Evolutionary conservation across 306 rosid species (phyloP), one percentile per base, ranked within the genome.

Genomic region (Acmispon strigosus): DNA sequence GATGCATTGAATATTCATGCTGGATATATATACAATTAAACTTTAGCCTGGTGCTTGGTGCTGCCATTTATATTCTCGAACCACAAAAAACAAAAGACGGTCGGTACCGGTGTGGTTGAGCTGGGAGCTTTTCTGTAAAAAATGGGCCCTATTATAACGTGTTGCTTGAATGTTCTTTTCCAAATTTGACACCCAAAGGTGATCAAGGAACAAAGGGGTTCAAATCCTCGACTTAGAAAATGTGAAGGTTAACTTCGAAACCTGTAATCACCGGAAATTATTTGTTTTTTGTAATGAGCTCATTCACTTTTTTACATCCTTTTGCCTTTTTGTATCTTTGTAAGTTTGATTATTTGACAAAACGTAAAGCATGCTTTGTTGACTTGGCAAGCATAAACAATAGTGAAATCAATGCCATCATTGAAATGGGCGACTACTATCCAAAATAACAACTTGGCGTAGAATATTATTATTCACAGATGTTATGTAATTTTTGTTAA

Each of bases 141-240:
- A 54, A 80, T 52, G 77, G 86, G 85, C 57, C 81, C 78, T 51
- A 17, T 10, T 54, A 6, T 56, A 76, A 86, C 85, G 80, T 82
- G 79, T 78, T 55, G 47, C 34, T 51, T 6, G 17, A 54, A 49
- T 29, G 42, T 58, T 75, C 60, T 15, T 58, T 62, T 16, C 7
- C 11, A n/a, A n/a, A n/a, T n/a, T n/a, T n/a, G n/a, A n/a, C n/a
- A n/a, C n/a, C n/a, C n/a, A n/a, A n/a, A n/a, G n/a, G n/a, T n/a
- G n/a, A n/a, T n/a, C n/a, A n/a, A n/a, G 27, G n/a, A 60, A 24
- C 41, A 29, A n/a, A n/a, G n/a, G n/a, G n/a, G n/a, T n/a, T n/a
- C n/a, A n/a, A n/a, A n/a, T n/a, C n/a, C n/a, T n/a, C n/a, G n/a
- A n/a, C n/a, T n/a, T n/a, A n/a, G n/a, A n/a, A n/a, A n/a, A n/a